Evolutionary conservation across 768 basidiomycete genomes (phyloP).

Genomic region (Grammothele lineata): DNA sequence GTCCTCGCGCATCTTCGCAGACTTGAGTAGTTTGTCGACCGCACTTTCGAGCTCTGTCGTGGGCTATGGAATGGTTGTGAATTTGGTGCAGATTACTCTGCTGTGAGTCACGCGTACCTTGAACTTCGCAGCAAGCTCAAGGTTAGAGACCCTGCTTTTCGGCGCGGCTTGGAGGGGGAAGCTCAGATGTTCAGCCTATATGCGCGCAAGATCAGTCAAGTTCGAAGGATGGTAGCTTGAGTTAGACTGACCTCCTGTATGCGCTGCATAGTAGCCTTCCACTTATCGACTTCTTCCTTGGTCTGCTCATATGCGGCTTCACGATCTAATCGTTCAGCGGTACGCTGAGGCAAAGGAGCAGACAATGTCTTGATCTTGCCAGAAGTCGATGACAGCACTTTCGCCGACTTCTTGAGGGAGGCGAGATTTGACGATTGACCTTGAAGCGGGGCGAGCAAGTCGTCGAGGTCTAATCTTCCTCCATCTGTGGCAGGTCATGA

Average conservation of each 20-base stretch:
- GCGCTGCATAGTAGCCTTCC: constrained; percentile 87
- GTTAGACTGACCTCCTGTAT: constrained; percentile 69
- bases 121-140: constrained; percentile 80
- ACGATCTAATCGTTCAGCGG: constrained; percentile 86
- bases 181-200: constrained; percentile 78
- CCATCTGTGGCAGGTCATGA: constrained; percentile 31
- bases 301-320: constrained; percentile 95
- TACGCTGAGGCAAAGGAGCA: constrained; percentile 81
- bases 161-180: constrained; percentile 76
- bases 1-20: constrained; percentile 78
- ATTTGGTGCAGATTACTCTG: neutral
- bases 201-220: neutral
- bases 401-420: constrained; percentile 67
- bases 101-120: constrained; percentile 53
- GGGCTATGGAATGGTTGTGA: constrained; percentile 43
- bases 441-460: constrained; percentile 71
- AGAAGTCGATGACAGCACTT: constrained; percentile 49
- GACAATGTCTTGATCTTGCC: constrained; percentile 60
- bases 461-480: constrained; percentile 59
- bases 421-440: constrained; percentile 55
- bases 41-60: constrained; percentile 81
- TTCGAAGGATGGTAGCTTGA: no score
- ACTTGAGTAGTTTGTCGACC: constrained; percentile 74
- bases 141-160: constrained; percentile 55
- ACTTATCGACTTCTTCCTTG: constrained; percentile 88